phyloP scores from a whole-genome alignment of 78 protist genomes.

The Goniomonas avonlea region DNA sequence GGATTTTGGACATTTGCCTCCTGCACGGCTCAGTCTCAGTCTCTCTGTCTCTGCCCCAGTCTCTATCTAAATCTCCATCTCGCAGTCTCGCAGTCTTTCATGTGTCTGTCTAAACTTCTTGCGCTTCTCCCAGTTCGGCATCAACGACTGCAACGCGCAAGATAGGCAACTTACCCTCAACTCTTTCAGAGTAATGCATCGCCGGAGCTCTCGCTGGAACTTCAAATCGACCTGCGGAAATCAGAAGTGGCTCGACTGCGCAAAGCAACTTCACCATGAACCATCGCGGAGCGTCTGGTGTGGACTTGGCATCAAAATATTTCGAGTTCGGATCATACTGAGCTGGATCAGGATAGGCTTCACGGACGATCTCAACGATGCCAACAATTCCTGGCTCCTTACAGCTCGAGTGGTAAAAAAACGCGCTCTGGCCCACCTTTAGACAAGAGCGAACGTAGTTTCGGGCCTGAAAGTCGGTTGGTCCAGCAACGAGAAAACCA shows the following conservation, averaged over 20 bases:
- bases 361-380: neutral
- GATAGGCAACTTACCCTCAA: neutral
- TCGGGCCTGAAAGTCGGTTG: neutral
- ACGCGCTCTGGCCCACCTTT: constrained; percentile 27
- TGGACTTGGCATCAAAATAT: constrained; percentile 19
- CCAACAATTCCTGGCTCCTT: constrained; percentile 37
- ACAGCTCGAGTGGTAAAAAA: constrained; percentile 44
- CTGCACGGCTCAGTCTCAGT: too few relatives aligned
- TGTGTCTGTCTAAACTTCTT: neutral
- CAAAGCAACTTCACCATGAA: neutral
- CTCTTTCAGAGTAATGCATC: neutral
- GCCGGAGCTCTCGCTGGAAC: neutral
- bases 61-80: too few relatives aligned
- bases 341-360: constrained; percentile 23
- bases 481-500: too few relatives aligned
- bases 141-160: neutral
- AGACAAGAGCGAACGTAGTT: too few relatives aligned
- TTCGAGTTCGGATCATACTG: neutral
- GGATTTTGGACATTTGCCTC: too few relatives aligned
- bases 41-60: too few relatives aligned
- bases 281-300: neutral
- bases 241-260: too few relatives aligned
- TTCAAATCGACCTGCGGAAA: too few relatives aligned
- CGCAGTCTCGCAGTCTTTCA: too few relatives aligned
- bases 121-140: too few relatives aligned